Conservation (phyloP, 768 basidiomycete genomes). For the Lyophyllum shimeji region DNA sequence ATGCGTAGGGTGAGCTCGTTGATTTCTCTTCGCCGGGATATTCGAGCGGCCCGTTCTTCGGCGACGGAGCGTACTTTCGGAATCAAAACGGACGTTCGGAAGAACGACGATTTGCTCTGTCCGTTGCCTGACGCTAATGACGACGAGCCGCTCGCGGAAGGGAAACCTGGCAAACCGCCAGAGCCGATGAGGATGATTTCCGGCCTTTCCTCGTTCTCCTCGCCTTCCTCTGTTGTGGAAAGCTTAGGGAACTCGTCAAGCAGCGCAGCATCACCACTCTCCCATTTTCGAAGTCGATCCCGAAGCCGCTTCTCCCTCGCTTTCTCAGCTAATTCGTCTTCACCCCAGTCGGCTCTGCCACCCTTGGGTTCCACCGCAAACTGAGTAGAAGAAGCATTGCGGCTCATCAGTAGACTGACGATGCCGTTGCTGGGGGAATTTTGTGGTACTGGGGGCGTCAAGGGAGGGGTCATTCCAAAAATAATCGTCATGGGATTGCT, state of each 20-base stretch:
- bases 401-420: conserved; percentile 46
- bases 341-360: conserved; percentile 56
- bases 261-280: conserved; percentile 57
- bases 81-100: conserved; percentile 69
- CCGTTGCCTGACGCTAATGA: conserved; percentile 19
- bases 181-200: conserved; percentile 51
- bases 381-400: conserved; percentile 32
- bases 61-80: conserved; percentile 55
- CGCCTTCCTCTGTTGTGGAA: conserved; percentile 35
- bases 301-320: conserved; percentile 73
- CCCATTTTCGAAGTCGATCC: conserved; percentile 74
- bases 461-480: conserved; percentile 81
- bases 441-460: conserved; percentile 46
- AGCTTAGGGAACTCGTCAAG: conserved; percentile 65
- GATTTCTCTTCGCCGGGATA: conserved; percentile 66
- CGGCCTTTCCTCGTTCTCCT: conserved; percentile 34
- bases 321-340: conserved; percentile 63
- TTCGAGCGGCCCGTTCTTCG: conserved; percentile 56
- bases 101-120: conserved; percentile 41
- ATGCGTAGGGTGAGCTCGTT: conserved; percentile 85
- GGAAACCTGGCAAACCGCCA: conserved; percentile 33
- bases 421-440: conserved; percentile 33
- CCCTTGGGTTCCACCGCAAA: conserved; percentile 31
- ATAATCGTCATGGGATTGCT: conserved; percentile 77
- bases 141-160: conserved; percentile 25